Conservation (phyloP, 257 asterid species). For the Nicotiana attenuata region DNA sequence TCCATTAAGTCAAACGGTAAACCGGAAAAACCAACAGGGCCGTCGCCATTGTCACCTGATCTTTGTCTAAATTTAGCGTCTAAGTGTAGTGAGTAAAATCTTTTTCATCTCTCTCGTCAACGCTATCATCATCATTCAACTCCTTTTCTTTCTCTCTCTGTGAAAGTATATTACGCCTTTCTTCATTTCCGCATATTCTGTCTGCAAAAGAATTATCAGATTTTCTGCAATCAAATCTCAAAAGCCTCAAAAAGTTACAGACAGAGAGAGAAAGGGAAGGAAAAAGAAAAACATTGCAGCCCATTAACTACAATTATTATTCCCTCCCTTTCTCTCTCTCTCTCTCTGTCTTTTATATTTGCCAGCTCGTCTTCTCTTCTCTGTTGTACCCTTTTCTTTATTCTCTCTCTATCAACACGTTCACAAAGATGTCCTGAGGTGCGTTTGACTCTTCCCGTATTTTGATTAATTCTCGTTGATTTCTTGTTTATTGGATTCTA, state of each 20-base stretch:
- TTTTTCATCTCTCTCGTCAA: not conserved
- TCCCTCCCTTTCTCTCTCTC: not conserved
- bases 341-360: not conserved
- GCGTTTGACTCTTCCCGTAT: not conserved
- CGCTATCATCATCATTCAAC: not conserved
- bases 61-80: no score
- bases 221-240: slow-evolving; percentile 7
- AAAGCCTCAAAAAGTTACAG: slow-evolving; percentile 8
- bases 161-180: not conserved
- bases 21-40: no score
- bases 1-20: no score
- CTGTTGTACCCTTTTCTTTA: not conserved
- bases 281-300: not conserved
- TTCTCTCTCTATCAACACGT: not conserved
- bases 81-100: not conserved
- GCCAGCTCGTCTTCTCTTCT: not conserved
- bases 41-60: no score
- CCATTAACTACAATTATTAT: not conserved
- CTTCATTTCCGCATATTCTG: not conserved
- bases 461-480: not conserved
- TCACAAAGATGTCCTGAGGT: not conserved
- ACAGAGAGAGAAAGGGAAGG: not conserved
- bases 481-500: not conserved
- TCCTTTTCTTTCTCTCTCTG: not conserved
- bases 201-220: slow-evolving; percentile 11